Evolutionary conservation across 495 filamentous ascomycete genomes (phyloP).

Genomic region (Pyrenula massariospora): DNA sequence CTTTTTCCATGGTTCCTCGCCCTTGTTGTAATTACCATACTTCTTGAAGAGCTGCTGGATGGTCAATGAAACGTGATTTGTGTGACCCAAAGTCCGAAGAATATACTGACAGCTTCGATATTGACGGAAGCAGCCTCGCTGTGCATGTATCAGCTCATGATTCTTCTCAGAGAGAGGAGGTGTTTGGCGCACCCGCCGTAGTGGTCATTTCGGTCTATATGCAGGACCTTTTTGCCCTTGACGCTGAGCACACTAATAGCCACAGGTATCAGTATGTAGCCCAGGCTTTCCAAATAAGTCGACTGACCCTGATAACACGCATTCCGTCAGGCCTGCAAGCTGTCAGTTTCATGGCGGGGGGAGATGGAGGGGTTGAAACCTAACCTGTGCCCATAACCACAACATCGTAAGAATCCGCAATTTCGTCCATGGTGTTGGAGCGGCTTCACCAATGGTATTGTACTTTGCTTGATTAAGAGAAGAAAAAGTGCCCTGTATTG

Average conservation of each 20-base stretch:
- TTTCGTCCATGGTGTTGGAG: conserved; percentile 78
- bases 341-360: conserved; percentile 15
- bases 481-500: too few relatives aligned
- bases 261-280: conserved; percentile 3
- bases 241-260: conserved; percentile 76
- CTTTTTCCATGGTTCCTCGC: conserved; percentile 94
- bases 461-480: too few relatives aligned
- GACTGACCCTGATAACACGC: conserved; percentile 89
- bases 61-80: conserved; percentile 13
- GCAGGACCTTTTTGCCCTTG: conserved; percentile 96
- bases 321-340: conserved; percentile 80
- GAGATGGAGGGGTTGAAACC: conserved; percentile 29
- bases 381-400: conserved; percentile 87
- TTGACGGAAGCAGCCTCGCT: conserved; percentile 92
- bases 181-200: conserved; percentile 75
- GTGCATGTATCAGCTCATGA: conserved; percentile 20
- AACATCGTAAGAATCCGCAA: conserved; percentile 93
- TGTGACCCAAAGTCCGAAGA: background rate
- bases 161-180: conserved; percentile 2
- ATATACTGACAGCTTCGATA: conserved; percentile 64
- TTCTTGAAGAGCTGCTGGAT: conserved; percentile 75
- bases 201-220: conserved; percentile 98
- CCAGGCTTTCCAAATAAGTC: background rate
- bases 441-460: too few relatives aligned
- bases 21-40: conserved; percentile 68